Evolutionary conservation across 108 stramenopile genomes (phyloP).

Genomic region (Pinguiococcus pyrenoidosus): DNA sequence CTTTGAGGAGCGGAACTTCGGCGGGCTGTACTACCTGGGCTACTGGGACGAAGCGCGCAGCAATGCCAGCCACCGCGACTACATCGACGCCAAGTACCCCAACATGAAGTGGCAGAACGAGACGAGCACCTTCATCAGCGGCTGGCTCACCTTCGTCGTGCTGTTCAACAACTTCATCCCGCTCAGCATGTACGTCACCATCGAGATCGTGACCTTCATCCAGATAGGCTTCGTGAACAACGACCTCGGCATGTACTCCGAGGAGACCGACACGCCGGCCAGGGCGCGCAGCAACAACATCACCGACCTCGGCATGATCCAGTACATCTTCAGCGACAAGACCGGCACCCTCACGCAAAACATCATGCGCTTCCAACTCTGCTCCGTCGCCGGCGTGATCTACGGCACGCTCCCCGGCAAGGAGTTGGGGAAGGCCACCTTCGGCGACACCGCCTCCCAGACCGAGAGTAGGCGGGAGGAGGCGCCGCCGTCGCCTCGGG

Average conservation of each 20-base stretch:
- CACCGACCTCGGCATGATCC: constrained; percentile 37
- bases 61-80: not conserved
- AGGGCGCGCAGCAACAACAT: constrained; percentile 61
- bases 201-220: constrained; percentile 56
- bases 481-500: not conserved
- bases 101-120: constrained; percentile 1
- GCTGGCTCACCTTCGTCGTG: constrained; percentile 57
- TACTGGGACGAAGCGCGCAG: not conserved
- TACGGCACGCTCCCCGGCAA: constrained; percentile 15
- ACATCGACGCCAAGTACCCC: not conserved
- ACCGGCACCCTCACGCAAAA: constrained; percentile 36
- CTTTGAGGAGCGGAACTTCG: not conserved
- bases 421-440: constrained; percentile 41
- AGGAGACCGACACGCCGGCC: constrained; percentile 65
- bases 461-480: constrained; percentile 1
- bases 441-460: constrained; percentile 11
- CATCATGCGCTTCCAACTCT: constrained; percentile 9
- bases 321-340: constrained; percentile 32
- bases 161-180: constrained; percentile 74
- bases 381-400: not conserved
- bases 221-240: constrained; percentile 56
- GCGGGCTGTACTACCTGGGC: not conserved
- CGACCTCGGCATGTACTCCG: constrained; percentile 79
- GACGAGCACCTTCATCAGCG: constrained; percentile 49
- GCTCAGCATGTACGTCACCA: constrained; percentile 70